phyloP scores from a whole-genome alignment of 176 grass and related monocot species.

The Oryza coarctata region DNA sequence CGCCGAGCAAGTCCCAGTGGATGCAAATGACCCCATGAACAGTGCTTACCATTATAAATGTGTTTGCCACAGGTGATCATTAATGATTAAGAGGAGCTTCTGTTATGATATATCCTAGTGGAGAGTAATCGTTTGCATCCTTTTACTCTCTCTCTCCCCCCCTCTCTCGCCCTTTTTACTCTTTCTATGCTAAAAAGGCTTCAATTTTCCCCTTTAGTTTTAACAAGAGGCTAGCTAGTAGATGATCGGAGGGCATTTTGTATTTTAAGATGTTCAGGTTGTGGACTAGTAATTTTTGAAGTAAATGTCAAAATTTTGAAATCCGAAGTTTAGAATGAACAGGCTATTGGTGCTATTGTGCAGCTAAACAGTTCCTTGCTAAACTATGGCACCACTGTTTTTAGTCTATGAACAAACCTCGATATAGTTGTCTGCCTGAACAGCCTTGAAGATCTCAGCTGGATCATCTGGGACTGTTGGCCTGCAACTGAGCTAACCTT shows the following conservation, averaged over 20 bases:
- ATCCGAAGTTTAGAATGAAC: conserved; percentile 7
- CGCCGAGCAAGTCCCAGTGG: conserved; percentile 86
- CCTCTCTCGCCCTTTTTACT: too few relatives aligned
- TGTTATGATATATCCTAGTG: conserved; percentile 33
- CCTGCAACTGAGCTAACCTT: conserved; percentile 8
- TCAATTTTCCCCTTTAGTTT: neutral
- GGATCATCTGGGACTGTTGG: conserved; percentile 22
- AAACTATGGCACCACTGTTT: neutral
- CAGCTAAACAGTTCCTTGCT: conserved; percentile 7
- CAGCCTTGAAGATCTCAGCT: conserved; percentile 21
- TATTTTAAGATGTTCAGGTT: conserved; percentile 48
- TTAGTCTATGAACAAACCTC: conserved; percentile 35
- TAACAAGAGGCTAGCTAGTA: conserved; percentile 42
- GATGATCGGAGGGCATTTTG: conserved; percentile 41
- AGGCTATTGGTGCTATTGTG: neutral
- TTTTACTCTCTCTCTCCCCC: conserved; percentile 17
- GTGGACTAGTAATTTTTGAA: conserved; percentile 49
- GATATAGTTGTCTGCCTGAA: conserved; percentile 30
- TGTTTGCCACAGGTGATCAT: conserved; percentile 82
- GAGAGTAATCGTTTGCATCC: conserved; percentile 26
- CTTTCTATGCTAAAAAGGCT: conserved; percentile 36
- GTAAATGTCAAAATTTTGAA: conserved; percentile 50
- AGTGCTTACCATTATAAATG: conserved; percentile 96
- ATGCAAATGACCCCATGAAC: conserved; percentile 89
- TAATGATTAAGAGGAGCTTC: conserved; percentile 32